phyloP scores from a whole-genome alignment of 2,329 filamentous ascomycete genomes.

The Plectosphaerella sp. region DNA sequence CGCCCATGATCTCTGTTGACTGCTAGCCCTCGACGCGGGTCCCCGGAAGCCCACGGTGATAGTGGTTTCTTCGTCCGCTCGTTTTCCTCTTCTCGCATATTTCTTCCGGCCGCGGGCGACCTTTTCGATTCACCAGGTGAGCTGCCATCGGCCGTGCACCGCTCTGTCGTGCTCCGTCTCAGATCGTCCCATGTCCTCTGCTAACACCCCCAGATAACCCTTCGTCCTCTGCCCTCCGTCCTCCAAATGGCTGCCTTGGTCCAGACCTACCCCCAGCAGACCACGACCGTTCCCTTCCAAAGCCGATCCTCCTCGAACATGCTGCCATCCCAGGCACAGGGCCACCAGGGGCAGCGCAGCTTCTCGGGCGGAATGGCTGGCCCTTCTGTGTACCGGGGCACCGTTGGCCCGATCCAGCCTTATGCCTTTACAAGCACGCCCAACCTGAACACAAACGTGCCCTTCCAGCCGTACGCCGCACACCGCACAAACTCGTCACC shows the following conservation, averaged over 20 bases:
- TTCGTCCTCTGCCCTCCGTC: too few species aligned
- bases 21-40: background rate
- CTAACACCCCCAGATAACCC: background rate
- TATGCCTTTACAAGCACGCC: slow-evolving; percentile 75
- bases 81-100: background rate
- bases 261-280: slow-evolving; percentile 75
- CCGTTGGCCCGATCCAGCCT: slow-evolving; percentile 61
- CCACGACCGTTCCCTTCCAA: slow-evolving; percentile 69
- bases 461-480: slow-evolving; percentile 45
- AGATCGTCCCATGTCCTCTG: background rate
- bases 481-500: slow-evolving; percentile 45
- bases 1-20: background rate
- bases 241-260: slow-evolving; percentile 74
- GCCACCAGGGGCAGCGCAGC: slow-evolving; percentile 38
- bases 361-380: slow-evolving; percentile 44
- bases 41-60: background rate
- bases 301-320: slow-evolving; percentile 64
- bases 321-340: slow-evolving; percentile 43
- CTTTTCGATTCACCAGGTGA: slow-evolving; percentile 32
- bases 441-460: slow-evolving; percentile 48
- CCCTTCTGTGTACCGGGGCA: slow-evolving; percentile 49
- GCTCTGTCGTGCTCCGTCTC: background rate
- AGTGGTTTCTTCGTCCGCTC: slow-evolving; percentile 2
- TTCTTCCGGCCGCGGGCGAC: slow-evolving; percentile 53
- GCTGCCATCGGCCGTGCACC: too few species aligned